A percentile compares a stretch with the other conserved stretches of the same genome.
Conservation (phyloP, 805 yeast species). For the Ogataea neopini region DNA sequence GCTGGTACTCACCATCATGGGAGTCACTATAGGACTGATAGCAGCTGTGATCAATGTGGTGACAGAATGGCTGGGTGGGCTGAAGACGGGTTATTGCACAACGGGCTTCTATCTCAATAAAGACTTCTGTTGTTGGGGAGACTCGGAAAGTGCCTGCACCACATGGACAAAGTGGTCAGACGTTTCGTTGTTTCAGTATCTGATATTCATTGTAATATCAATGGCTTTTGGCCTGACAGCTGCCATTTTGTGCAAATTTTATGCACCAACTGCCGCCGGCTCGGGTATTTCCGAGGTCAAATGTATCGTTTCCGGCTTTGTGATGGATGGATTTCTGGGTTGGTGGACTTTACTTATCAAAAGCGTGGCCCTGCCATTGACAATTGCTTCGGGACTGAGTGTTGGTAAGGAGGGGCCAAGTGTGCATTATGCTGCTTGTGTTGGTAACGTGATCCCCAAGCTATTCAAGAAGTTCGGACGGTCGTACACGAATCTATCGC, state of each 20-base stretch:
- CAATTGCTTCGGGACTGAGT: conserved; percentile 89
- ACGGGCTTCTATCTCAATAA: conserved; percentile 67
- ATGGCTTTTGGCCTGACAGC: conserved; percentile 62
- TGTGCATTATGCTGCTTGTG: conserved; percentile 96
- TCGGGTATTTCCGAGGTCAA: conserved; percentile 97
- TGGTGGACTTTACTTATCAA: conserved; percentile 73
- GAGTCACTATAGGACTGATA: conserved; percentile 72
- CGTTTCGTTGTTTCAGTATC: conserved; percentile 47
- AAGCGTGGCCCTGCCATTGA: conserved; percentile 78
- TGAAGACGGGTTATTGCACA: conserved; percentile 78
- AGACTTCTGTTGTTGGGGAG: conserved; percentile 82
- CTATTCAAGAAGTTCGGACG: conserved; percentile 46
- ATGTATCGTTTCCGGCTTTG: conserved; percentile 89
- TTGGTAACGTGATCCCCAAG: conserved; percentile 77
- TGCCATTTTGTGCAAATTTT: conserved; percentile 63
- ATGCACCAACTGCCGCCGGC: conserved; percentile 93
- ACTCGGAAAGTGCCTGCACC: conserved; percentile 48
- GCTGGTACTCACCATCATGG: conserved; percentile 74
- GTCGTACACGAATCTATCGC: conserved; percentile 48
- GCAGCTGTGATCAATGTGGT: conserved; percentile 82
- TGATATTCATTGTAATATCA: conserved; percentile 60
- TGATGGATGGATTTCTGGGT: conserved; percentile 72
- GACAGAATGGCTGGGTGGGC: conserved; percentile 82
- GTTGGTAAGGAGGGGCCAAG: conserved; percentile 98
- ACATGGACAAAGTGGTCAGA: conserved; percentile 73